Evolutionary conservation across 257 asterid genomes (phyloP), one percentile per base, ranked within the genome.

Genomic region (Ajuga chamaepitys): DNA sequence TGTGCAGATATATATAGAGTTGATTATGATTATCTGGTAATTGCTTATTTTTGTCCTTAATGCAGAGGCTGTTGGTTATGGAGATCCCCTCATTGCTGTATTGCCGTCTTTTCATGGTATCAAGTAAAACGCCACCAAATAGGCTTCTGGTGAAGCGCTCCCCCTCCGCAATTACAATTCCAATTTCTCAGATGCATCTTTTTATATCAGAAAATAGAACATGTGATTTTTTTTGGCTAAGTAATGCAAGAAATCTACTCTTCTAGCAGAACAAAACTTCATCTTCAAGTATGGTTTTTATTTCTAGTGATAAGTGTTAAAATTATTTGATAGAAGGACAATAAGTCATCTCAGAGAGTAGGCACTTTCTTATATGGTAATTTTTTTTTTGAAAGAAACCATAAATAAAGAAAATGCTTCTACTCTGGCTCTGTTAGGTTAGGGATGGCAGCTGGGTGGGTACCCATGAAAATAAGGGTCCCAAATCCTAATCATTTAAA

Each of bases 21-120:
- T 56, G 18, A 35, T 52, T 38, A 26, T 16, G 10, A 40, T 54
- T 35, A 11, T 28, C 12, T 5, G 45, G 24, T 63, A 4, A 41
- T 40, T 50, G 34, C 56, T 57, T 64, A 13, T 55, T 47, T 21
- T 7, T 48, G 17, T 47, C 22, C 66, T 9, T n/a, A 20, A 24
- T 58, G 46, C 74, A 85, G 91, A 85, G 58, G 77, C 91, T 58
- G 83, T 72, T 58, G 91, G 88, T 13, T 83, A 80, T 58, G 86
- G 84, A 62, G 85, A 77, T 44, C 84, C 88, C 35, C 75, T 83
- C 58, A 12, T 83, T 16, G 86, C 86, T 9, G 85, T 80, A 4
- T 68, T 75, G 77, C 88, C 88, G 12, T 75, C 82, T 21, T 80
- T 82, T 67, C 89, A 67, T 20, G 88, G 69, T 42, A 80, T 82